Evolutionary conservation across 768 basidiomycete species (phyloP), one percentile per base, ranked within the genome.

Genomic region (Antrodiella citrinella): DNA sequence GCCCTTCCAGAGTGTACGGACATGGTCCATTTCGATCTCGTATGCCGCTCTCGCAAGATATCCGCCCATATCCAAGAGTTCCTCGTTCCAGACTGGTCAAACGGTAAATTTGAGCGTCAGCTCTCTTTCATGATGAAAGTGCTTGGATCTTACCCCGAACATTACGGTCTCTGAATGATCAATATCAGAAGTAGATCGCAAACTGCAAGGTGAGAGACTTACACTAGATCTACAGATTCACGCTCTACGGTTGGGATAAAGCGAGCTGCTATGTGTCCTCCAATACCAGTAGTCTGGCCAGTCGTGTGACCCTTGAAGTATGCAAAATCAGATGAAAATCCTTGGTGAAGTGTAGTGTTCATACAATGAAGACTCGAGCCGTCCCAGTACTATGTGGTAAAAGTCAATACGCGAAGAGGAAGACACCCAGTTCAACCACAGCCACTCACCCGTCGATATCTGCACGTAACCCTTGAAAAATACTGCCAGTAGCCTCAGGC

Each of bases 181-280:
- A 50, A 5, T 19, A 39, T 50, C 40, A 23, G 35, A 35, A 13
- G 22, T 21, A 43, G 44, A 48, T 21, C n/a, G 5, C 5, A 5
- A 19, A 22, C 41, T 9, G 7, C 30, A 18, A 3, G 1, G 20
- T n/a, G 20, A 13, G n/a, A 9, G 35, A 50, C 82, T 66, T 60
- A 89, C 84, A 91, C 84, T 24, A 94, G 71, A 66, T 91, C 92
- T 54, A 94, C 86, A 0, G 86, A 87, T 68, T 98, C 95, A 54
- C 95, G 79, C 65, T 98, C 95, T 5, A 98, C 94, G 0, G 94
- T 97, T 9, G 92, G 90, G 50, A 98, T 94, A 61, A 96, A 96
- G 2, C 93, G 74, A 7, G 88, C 84, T 0, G 91, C 73, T 58
- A 86, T 72, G 51, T 84, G 78, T 0, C 81, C 81, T 2, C 77